These are phyloP conservation scores for Dacryopinax primogenitus DNA, from an alignment of 768 basidiomycete species.

Conservation along the genomic window DNA sequence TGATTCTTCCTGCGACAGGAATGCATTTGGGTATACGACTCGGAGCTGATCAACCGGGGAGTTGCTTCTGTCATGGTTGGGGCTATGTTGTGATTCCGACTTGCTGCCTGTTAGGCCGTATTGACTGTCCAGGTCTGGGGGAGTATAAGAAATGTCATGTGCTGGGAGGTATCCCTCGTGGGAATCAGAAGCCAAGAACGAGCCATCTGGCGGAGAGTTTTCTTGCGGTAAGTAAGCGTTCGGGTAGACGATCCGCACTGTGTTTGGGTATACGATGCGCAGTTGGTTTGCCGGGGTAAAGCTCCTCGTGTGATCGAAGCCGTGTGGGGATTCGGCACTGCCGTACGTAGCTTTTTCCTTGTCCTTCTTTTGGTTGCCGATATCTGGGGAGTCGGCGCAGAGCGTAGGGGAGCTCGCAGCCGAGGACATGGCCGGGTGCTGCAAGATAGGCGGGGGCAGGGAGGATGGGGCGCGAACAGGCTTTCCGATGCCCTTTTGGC, in stretches of 20 bases:
- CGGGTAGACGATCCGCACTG: too few species aligned
- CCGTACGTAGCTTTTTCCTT: background rate
- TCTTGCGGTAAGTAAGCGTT: too few species aligned
- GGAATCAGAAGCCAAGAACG: too few species aligned
- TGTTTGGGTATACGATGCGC: too few species aligned
- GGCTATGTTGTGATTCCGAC: too few species aligned
- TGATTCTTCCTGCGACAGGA: background rate
- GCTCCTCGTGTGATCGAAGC: background rate
- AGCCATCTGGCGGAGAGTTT: too few species aligned
- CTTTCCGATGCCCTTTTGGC: slow-evolving; percentile 2
- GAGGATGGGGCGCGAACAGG: background rate
- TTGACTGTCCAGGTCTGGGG: too few species aligned
- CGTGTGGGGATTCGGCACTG: background rate
- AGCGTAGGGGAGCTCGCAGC: background rate
- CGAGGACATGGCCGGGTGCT: background rate
- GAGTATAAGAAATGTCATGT: too few species aligned
- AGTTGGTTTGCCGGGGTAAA: background rate
- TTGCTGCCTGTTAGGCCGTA: too few species aligned
- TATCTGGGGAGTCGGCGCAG: background rate
- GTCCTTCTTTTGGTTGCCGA: background rate
- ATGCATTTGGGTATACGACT: background rate
- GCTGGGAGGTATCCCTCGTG: too few species aligned
- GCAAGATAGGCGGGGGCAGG: background rate
- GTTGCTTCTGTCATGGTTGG: background rate
- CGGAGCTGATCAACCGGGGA: background rate